Percentiles rank a stretch among this genome's conserved stretches.
These are phyloP conservation scores for Petrea volubilis DNA, from an alignment of 257 asterid genomes.

Conservation along the genomic window DNA sequence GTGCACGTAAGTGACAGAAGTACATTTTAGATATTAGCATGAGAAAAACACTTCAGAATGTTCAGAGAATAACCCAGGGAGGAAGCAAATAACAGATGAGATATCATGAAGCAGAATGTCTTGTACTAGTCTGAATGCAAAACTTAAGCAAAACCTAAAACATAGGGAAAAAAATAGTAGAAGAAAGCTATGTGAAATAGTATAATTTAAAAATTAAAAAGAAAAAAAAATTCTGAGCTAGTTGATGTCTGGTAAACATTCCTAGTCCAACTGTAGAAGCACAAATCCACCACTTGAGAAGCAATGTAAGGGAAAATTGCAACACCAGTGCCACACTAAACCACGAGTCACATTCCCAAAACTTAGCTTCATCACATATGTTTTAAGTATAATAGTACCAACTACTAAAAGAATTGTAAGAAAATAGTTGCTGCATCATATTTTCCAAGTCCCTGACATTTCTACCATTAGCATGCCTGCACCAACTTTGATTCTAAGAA, in stretches of 20 bases:
- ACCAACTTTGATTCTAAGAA: neutral
- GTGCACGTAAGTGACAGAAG: slow-evolving; percentile 18
- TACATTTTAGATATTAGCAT: neutral
- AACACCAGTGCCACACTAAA: neutral
- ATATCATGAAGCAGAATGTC: neutral
- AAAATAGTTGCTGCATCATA: neutral
- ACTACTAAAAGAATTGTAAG: neutral
- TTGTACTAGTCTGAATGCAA: neutral
- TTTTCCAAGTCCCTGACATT: neutral
- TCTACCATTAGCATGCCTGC: neutral
- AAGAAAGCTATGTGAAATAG: neutral
- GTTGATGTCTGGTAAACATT: neutral
- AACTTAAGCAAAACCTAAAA: neutral
- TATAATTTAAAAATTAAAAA: neutral
- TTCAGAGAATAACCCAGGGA: neutral
- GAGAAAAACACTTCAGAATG: neutral
- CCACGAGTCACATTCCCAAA: too few species aligned
- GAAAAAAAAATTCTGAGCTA: too few species aligned
- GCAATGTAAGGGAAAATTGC: neutral
- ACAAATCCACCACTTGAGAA: neutral
- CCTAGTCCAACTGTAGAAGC: neutral
- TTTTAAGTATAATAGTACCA: neutral
- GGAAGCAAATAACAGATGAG: neutral
- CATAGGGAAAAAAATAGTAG: neutral
- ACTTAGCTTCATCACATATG: neutral